Percentiles rank a stretch among this genome's conserved stretches.
phyloP scores from a whole-genome alignment of 176 grass and related monocot species.

The Cenchrus purpureus region DNA sequence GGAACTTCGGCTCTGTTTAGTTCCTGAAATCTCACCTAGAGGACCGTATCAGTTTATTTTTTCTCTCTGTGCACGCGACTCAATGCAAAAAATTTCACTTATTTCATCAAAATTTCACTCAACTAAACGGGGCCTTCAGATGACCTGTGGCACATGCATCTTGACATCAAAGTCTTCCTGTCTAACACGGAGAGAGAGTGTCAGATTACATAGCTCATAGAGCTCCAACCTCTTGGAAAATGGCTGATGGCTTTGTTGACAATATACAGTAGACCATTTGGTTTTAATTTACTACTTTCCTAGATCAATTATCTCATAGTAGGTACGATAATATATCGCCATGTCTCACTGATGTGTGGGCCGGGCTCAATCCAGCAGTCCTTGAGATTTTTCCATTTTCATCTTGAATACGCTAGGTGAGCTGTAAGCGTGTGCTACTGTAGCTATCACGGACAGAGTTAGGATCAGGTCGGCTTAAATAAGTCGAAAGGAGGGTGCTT shows the following conservation, averaged over 20 bases:
- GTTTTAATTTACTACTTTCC: background rate
- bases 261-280: background rate
- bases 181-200: slow-evolving; percentile 20
- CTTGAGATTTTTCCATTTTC: background rate
- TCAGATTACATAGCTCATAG: slow-evolving; percentile 27
- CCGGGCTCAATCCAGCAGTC: too few relatives aligned
- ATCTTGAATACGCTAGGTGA: background rate
- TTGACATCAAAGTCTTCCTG: slow-evolving; percentile 35
- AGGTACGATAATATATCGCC: background rate
- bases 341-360: background rate
- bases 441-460: background rate
- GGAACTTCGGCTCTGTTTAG: background rate
- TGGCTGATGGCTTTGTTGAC: background rate
- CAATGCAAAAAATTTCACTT: too few relatives aligned
- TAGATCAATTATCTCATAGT: background rate
- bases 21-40: too few relatives aligned
- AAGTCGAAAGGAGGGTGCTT: background rate
- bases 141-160: slow-evolving; percentile 42
- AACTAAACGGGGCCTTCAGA: background rate
- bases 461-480: background rate
- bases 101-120: too few relatives aligned
- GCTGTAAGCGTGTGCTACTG: background rate
- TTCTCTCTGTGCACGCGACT: too few relatives aligned
- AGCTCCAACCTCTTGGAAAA: slow-evolving; percentile 22
- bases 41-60: too few relatives aligned